These are phyloP conservation scores for Casuarina cunninghamiana DNA, from an alignment of 306 rosid genomes.

Conservation along the genomic window DNA sequence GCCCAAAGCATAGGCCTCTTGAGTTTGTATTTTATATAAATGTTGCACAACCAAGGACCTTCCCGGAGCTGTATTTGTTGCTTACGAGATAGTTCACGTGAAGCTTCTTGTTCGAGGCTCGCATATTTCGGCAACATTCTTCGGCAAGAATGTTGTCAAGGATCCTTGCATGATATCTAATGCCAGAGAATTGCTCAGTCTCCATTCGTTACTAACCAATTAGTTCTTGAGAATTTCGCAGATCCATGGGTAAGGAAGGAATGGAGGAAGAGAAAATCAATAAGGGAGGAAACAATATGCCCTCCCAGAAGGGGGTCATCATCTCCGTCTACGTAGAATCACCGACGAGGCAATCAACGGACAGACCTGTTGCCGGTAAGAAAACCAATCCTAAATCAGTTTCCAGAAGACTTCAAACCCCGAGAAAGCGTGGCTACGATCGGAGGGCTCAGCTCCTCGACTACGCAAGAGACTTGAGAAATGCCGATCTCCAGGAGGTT, in stretches of 20 bases:
- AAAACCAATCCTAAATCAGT: conserved; percentile 1
- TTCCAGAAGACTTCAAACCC: not conserved
- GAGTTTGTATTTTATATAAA: too few species aligned
- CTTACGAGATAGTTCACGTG: not conserved
- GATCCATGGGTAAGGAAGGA: not conserved
- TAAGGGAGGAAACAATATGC: not conserved
- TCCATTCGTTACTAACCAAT: not conserved
- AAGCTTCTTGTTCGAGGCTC: not conserved
- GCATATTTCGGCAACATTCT: too few species aligned
- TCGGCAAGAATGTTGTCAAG: too few species aligned
- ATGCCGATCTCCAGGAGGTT: not conserved
- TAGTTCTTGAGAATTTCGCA: not conserved
- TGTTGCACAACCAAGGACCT: not conserved
- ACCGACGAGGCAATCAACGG: not conserved
- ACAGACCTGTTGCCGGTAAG: not conserved
- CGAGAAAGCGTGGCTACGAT: not conserved
- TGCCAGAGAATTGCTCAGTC: not conserved
- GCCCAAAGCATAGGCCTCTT: not conserved
- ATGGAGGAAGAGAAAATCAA: conserved; percentile 1
- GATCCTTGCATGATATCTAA: too few species aligned
- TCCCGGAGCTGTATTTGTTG: not conserved
- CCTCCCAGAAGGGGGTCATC: not conserved
- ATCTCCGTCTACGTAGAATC: conserved; percentile 9
- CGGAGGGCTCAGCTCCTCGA: conserved; percentile 8
- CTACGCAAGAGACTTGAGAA: conserved; percentile 5